Evolutionary conservation across 2,329 filamentous ascomycete species (phyloP), one percentile per base, ranked within the genome.

Genomic region (Xylariaceae sp.): DNA sequence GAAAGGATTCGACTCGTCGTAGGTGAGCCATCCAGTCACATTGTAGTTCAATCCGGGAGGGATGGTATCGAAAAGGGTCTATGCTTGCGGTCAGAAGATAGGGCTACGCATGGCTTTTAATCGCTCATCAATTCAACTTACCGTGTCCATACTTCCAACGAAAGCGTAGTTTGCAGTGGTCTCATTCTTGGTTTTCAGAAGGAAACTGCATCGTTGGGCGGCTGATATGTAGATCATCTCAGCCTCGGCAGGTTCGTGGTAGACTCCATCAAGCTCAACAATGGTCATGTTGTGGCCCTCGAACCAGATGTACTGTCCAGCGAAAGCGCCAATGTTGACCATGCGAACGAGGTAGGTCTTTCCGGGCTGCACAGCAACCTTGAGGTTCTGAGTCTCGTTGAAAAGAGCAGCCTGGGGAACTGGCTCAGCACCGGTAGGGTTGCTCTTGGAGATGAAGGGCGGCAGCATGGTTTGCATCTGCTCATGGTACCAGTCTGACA

Each of bases 341-440:
- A 92, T 77, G 49, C 86, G 86, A 66, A 93, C 80, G 7, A 90
- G 75, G 60, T 92, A 92, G 0, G 86, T 92, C 67, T 84, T 89
- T 2, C 82, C 82, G 0, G 88, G 84, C 64, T 86, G 66, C 2
- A 92, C 81, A 0, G 78, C 66, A 44, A 91, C 73, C 2, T 75
- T 80, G 2, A 85, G 73, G 58, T 87, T 81, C 59, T 81, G 79
- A 0, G 83, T 85, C 63, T 92, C 89, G 67, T 92, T 91, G 71
- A 91, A 80, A 49, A 92, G 77, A 1, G 85, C 83, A 3, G 84
- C 78, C 45, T 91, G 75, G 0, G 89, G 89, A 1, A 91, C 79
- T 0, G 88, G 87, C 67, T 89, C 82, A 2, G 82, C 82, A 34
- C 82, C 82, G 0, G 78, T 81, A 0, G 82, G 82, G 67, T 84